These are phyloP conservation scores for Vaccinium vitisidaea DNA, from an alignment of 148 eudicot genomes.

Conservation along the genomic window DNA sequence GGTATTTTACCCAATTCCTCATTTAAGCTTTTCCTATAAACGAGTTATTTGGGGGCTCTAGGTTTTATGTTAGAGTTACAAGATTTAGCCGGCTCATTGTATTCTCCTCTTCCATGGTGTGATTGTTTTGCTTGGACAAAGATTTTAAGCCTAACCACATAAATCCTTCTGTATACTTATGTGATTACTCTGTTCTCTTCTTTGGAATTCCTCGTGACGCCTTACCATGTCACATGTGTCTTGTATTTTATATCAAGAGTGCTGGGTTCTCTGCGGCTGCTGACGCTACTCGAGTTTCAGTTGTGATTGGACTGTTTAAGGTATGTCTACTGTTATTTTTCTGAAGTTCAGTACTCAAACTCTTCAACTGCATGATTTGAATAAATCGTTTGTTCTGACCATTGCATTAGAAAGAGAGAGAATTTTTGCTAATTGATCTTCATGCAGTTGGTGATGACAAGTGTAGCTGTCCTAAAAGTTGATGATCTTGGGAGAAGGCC, in stretches of 20 bases:
- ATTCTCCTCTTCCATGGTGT: background rate
- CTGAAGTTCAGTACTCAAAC: background rate
- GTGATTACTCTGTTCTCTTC: background rate
- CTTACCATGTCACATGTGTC: background rate
- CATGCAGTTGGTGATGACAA: constrained; percentile 83
- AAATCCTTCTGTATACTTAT: background rate
- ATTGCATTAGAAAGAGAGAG: background rate
- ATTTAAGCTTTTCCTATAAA: background rate
- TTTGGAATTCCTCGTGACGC: background rate
- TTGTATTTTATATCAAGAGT: constrained; percentile 38
- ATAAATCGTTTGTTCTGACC: background rate
- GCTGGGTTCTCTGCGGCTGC: constrained; percentile 99
- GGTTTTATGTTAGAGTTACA: too few relatives aligned
- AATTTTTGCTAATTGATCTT: background rate
- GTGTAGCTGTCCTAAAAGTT: constrained; percentile 88
- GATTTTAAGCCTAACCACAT: background rate
- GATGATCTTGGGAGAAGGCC: constrained; percentile 96
- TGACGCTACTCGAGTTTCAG: constrained; percentile 93
- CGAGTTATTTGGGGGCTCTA: background rate
- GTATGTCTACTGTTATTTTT: constrained; percentile 27
- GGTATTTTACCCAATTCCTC: background rate
- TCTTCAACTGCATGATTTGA: background rate
- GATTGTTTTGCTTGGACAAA: background rate
- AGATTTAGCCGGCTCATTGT: background rate
- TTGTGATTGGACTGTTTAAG: constrained; percentile 90